A percentile compares a stretch with the other conserved stretches of the same genome.
Conservation (phyloP, 148 eudicot species). For the Dysphania ambrosioides region DNA sequence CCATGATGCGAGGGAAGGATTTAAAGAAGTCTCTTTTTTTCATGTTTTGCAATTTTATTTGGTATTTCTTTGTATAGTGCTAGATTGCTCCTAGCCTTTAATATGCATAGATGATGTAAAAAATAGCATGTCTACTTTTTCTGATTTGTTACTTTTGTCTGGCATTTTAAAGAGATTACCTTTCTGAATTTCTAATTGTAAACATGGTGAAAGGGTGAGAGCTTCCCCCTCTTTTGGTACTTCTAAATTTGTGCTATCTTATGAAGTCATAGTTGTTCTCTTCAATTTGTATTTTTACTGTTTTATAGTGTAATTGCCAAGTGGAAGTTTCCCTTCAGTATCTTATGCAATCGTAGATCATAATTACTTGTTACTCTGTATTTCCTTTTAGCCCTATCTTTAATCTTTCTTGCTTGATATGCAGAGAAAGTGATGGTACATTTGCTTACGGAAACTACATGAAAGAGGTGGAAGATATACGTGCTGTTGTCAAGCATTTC, state of each 20-base stretch:
- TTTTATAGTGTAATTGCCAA: background rate
- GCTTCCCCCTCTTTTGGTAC: background rate
- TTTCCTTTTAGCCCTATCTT: background rate
- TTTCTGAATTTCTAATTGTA: background rate
- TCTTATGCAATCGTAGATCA: background rate
- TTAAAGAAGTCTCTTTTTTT: no score
- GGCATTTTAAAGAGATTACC: background rate
- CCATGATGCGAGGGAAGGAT: no score
- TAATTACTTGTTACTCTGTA: background rate
- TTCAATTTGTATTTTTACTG: background rate
- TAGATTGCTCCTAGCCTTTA: no score
- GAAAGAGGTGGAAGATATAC: slow-evolving; percentile 68
- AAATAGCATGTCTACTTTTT: no score
- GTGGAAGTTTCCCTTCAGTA: background rate
- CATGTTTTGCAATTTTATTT: no score
- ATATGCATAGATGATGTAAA: no score
- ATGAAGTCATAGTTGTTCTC: background rate
- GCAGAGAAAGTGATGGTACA: slow-evolving; percentile 91
- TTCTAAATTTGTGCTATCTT: background rate
- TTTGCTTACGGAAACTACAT: slow-evolving; percentile 60
- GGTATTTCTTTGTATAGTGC: no score
- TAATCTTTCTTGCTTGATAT: background rate
- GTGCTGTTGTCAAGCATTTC: slow-evolving; percentile 61
- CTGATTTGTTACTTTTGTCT: no score
- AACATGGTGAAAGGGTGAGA: background rate